These are phyloP conservation scores for Castanea crenata DNA, from an alignment of 306 rosid species.

Conservation along the genomic window DNA sequence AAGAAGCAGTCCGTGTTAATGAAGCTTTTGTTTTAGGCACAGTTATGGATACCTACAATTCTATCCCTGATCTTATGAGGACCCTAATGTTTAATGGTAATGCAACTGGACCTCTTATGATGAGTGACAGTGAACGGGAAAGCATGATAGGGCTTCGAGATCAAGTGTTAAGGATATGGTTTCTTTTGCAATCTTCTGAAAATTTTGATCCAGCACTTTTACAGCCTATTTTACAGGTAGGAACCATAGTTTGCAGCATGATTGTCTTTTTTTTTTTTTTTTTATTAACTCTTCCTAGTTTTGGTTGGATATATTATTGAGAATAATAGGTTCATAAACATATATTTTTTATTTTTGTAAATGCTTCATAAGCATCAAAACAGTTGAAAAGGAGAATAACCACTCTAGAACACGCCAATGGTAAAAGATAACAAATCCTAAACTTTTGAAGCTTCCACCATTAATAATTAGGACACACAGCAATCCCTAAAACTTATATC, in stretches of 20 bases:
- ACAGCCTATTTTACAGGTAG: conserved; percentile 79
- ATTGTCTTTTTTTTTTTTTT: neutral
- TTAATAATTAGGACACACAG: neutral
- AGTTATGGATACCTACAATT: conserved; percentile 52
- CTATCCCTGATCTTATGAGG: conserved; percentile 66
- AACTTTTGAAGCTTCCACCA: neutral
- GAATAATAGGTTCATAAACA: neutral
- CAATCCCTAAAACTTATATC: neutral
- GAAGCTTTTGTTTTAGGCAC: conserved; percentile 75
- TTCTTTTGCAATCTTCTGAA: conserved; percentile 62
- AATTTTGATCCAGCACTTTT: conserved; percentile 72
- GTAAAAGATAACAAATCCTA: neutral
- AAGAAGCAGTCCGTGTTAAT: conserved; percentile 81
- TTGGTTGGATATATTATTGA: neutral
- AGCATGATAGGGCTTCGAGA: conserved; percentile 70
- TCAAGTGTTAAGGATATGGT: conserved; percentile 81
- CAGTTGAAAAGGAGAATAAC: neutral
- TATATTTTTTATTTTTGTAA: too few relatives aligned
- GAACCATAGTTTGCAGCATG: conserved; percentile 12
- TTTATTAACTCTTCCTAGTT: conserved; percentile 2
- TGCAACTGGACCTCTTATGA: conserved; percentile 53
- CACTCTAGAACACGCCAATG: neutral
- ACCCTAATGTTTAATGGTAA: conserved; percentile 52
- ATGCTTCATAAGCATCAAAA: neutral
- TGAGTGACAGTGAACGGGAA: conserved; percentile 59